Evolutionary conservation across 176 grass and related monocot genomes (phyloP), one percentile per base, ranked within the genome.

Genomic region (Hsuehochloa calcarea): DNA sequence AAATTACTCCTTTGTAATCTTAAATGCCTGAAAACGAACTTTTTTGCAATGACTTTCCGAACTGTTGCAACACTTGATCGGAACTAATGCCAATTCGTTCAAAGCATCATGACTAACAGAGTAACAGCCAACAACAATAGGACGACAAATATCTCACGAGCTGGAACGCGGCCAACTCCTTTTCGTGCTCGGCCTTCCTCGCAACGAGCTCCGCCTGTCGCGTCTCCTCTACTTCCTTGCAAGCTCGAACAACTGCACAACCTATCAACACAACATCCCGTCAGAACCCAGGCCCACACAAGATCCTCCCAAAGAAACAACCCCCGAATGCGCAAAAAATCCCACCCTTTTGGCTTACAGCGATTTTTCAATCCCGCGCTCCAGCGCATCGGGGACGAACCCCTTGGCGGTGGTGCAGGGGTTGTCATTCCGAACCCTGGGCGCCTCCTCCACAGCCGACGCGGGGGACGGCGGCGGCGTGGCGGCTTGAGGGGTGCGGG

Each of bases 331-430:
- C 41, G 58, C 22, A 5, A 46, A 38, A 82, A 45, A 69, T 31
- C 44, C 22, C 6, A 93, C 96, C 85, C 92, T 93, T 79, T 95
- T 98, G 50, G 84, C 83, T 14, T 92, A 66, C 58, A 41, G 22
- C 12, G 65, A 82, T 2, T 27, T 80, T 0, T 75, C 72, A n/a
- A 95, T 87, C 8, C 78, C 96, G 23, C 73, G 73, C 80, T 94
- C 93, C 35, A 98, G 88, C 10, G 93, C 72, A 12, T 60, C 88
- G 12, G 96, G 93, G 68, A 95, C 91, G 85, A 98, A 95, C 25
- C 96, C 93, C 6, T 89, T 50, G 16, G 93, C 89, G 3, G 83
- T 86, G 19, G 91, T 98, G 62, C 96, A 86, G 15, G 96, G 88
- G 27, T 98, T 85, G 58, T 98, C 77, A 41, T 90, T 95, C 72